These are phyloP conservation scores for Cutaneotrichosporon sp. DNA, from an alignment of 1,284 basidiomycete species.

Conservation along the genomic window DNA sequence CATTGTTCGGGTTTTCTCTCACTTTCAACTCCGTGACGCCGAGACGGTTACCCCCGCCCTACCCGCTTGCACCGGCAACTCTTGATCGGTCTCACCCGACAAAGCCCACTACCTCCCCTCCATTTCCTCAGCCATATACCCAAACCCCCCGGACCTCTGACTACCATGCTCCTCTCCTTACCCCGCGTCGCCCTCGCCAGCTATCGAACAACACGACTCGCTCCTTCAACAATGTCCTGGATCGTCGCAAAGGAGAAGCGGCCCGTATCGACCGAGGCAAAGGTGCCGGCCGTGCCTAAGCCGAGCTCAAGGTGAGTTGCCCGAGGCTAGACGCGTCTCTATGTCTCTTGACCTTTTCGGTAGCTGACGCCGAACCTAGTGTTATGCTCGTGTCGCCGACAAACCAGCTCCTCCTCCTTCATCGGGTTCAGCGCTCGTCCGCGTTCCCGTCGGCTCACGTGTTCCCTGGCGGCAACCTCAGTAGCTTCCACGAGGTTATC, in stretches of 20 bases:
- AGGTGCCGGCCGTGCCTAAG: slow-evolving; percentile 2
- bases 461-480: slow-evolving; percentile 52
- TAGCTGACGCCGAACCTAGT: slow-evolving; percentile 1
- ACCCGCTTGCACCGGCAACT: neutral
- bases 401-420: slow-evolving; percentile 43
- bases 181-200: neutral
- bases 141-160: neutral
- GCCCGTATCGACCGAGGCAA: neutral
- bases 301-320: slow-evolving; percentile 9
- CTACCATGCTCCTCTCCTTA: slow-evolving; percentile 2
- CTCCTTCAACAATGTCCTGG: slow-evolving; percentile 6
- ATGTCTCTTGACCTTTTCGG: neutral
- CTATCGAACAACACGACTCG: neutral
- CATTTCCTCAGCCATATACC: neutral
- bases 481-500: slow-evolving; percentile 44
- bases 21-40: neutral
- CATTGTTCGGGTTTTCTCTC: neutral
- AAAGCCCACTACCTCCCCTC: neutral
- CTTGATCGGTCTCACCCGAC: neutral
- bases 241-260: slow-evolving; percentile 7
- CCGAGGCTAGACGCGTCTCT: neutral
- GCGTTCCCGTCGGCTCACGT: slow-evolving; percentile 58
- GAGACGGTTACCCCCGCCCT: neutral
- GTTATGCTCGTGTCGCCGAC: slow-evolving; percentile 42
- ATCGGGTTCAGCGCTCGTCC: slow-evolving; percentile 52